These are phyloP conservation scores for Leishmania tarentolae DNA, from an alignment of 208 protist species.

Conservation along the genomic window DNA sequence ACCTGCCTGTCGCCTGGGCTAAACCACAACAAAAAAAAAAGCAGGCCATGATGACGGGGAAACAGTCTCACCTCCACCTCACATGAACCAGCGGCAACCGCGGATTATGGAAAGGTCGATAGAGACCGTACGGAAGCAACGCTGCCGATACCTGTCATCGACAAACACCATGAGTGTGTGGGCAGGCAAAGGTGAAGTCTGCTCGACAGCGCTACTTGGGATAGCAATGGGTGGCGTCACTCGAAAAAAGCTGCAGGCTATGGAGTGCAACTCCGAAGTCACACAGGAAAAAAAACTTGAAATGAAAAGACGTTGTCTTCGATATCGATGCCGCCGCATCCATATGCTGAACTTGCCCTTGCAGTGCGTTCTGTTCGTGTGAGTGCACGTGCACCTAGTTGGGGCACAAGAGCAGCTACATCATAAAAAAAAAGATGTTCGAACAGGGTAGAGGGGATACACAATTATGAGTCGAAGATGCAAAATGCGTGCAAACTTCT, in stretches of 20 bases:
- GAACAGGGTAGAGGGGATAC: background rate
- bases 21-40: background rate
- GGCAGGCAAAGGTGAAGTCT: background rate
- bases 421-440: background rate
- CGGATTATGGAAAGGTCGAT: background rate
- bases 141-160: background rate
- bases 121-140: background rate
- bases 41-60: background rate
- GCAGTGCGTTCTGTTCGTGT: too few species aligned
- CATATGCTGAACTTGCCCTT: background rate
- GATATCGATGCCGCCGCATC: background rate
- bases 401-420: background rate
- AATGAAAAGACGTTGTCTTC: background rate
- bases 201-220: background rate
- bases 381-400: background rate
- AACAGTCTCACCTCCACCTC: background rate
- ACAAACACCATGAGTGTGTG: background rate
- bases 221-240: background rate
- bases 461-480: background rate
- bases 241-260: background rate
- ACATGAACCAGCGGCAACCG: background rate
- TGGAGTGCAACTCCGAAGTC: background rate
- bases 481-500: background rate
- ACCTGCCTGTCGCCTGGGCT: background rate
- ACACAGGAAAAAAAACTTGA: background rate